Evolutionary conservation across 1,284 basidiomycete genomes (phyloP), one percentile per base, ranked within the genome.

Genomic region (Ustilago cynodontis): DNA sequence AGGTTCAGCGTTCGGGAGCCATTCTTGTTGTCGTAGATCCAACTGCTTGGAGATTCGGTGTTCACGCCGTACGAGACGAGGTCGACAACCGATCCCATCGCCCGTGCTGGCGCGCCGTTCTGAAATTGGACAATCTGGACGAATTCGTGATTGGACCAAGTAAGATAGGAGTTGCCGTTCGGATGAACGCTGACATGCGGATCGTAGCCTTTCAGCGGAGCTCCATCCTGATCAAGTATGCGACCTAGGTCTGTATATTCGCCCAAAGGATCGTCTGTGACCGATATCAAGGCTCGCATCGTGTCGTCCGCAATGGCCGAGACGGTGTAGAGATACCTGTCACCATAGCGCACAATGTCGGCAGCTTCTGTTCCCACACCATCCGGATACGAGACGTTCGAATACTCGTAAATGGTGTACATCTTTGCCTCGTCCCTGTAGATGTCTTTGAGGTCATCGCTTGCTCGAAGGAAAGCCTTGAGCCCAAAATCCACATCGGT

Each of bases 281-380:
- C 22, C 14, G 68, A 72, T 10, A 69, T 52, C 41, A 72, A 62
- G 18, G 47, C 58, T 7, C 74, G 65, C 31, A 77, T 69, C 29
- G 65, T 77, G 22, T 77, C 57, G 31, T 77, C 74, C 22, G 41
- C 29, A 22, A 65, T 69, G 0, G 74, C 68, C 5, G 69, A 72
- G 31, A 77, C 74, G 1, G 69, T 68, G 51, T 72, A 72, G 3
- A 72, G 55, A 35, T 55, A 69, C 6, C 55, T 59, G 35, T 57
- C 63, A 9, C 68, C 69, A 20, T 65, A 72, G 5, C 20, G 43
- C 4, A 65, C 65, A 13, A 77, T 37, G 28, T 77, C 74, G 2
- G 74, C 69, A 14, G 69, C 74, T 41, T 77, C 69, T 10, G 74
- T 77, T 0, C 74, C 74, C 8, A 77, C 71, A 7, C 71, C 71